phyloP scores from a whole-genome alignment of 1,284 basidiomycete species.

The Apiotrichum sp. region DNA sequence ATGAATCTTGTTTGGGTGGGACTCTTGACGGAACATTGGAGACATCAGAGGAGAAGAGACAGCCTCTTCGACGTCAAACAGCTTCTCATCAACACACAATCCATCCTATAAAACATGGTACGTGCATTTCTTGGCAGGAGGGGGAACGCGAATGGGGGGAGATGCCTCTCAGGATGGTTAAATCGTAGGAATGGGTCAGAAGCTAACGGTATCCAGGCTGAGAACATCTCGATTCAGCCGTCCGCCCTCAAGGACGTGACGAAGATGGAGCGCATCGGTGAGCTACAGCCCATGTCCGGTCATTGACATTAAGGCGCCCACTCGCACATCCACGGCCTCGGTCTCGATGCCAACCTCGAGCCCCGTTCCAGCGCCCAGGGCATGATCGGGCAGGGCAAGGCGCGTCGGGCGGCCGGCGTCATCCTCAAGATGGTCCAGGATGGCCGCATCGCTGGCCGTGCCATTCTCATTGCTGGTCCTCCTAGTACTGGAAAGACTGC shows the following conservation, averaged over 20 bases:
- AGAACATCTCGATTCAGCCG: constrained; percentile 48
- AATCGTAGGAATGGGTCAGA: too few relatives aligned
- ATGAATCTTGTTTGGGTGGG: too few relatives aligned
- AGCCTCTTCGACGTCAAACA: too few relatives aligned
- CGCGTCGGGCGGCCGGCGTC: constrained; percentile 92
- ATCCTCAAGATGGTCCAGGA: constrained; percentile 98
- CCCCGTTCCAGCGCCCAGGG: constrained; percentile 77
- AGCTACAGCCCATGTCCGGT: constrained; percentile 15
- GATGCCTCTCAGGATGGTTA: too few relatives aligned
- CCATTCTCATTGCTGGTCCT: constrained; percentile 92
- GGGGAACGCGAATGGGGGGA: too few relatives aligned
- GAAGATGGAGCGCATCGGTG: constrained; percentile 93
- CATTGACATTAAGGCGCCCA: constrained; percentile 64
- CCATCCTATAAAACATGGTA: too few relatives aligned
- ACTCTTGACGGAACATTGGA: too few relatives aligned
- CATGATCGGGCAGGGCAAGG: constrained; percentile 93
- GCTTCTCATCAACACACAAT: too few relatives aligned
- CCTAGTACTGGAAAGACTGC: constrained; percentile 96
- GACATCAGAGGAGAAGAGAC: too few relatives aligned
- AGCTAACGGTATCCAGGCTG: constrained; percentile 28
- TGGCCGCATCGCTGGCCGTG: constrained; percentile 86
- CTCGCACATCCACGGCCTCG: constrained; percentile 93
- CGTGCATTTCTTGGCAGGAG: too few relatives aligned
- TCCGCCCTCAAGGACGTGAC: constrained; percentile 69
- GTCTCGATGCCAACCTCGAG: constrained; percentile 83